Percentiles rank a stretch among this genome's conserved stretches.
phyloP scores from a whole-genome alignment of 2,329 filamentous ascomycete species.

The Coleophoma crateriformis region DNA sequence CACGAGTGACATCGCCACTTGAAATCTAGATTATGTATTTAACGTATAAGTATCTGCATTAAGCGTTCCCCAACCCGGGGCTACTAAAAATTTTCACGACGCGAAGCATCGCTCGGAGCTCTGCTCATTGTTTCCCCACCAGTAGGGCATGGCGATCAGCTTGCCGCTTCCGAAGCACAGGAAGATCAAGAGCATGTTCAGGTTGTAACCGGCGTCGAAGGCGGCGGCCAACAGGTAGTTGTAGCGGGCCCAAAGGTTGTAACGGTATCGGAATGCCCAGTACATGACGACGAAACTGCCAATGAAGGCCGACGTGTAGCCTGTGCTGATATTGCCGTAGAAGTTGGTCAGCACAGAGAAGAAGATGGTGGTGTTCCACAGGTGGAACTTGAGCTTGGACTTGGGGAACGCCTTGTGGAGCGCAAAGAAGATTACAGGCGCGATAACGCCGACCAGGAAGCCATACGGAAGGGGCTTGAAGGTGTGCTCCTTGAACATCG shows the following conservation, averaged over 20 bases:
- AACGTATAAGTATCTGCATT: not conserved
- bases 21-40: too few species aligned
- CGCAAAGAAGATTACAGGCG: constrained; percentile 40
- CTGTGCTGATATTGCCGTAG: constrained; percentile 57
- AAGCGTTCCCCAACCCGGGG: not conserved
- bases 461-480: constrained; percentile 45
- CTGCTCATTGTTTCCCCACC: constrained; percentile 55
- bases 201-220: constrained; percentile 57
- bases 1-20: too few species aligned
- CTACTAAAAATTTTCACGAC: constrained; percentile 17
- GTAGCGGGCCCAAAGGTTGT: constrained; percentile 52
- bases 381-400: constrained; percentile 35
- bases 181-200: constrained; percentile 57
- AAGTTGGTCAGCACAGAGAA: constrained; percentile 49
- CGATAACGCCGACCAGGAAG: constrained; percentile 43
- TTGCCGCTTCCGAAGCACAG: constrained; percentile 52
- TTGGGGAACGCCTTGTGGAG: constrained; percentile 48
- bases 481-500: constrained; percentile 42
- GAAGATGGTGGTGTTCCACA: constrained; percentile 60
- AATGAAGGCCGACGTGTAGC: constrained; percentile 49
- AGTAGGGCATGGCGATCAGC: constrained; percentile 53
- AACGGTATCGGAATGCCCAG: constrained; percentile 49
- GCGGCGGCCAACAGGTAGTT: constrained; percentile 57
- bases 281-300: constrained; percentile 58
- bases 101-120: constrained; percentile 56